Percentiles rank a stretch among this genome's conserved stretches.
phyloP scores from a whole-genome alignment of 495 filamentous ascomycete species.

The Xylaria bambusicola region DNA sequence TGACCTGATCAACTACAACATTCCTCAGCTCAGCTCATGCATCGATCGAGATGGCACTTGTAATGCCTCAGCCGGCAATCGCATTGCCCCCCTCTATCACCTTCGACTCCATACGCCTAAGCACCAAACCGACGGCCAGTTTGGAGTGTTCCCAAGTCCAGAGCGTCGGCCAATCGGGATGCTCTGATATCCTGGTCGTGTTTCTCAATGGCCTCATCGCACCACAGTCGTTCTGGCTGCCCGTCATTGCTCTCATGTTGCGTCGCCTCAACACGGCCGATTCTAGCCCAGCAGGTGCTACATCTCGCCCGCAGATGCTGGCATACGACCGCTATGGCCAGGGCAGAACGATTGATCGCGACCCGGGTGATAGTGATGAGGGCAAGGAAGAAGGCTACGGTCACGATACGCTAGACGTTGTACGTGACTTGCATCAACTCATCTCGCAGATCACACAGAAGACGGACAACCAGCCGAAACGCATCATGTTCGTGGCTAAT shows the following conservation, averaged over 20 bases:
- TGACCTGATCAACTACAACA: neutral
- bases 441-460: conserved; percentile 39
- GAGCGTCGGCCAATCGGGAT: conserved; percentile 1
- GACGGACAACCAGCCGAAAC: conserved; percentile 7
- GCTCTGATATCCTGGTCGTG: conserved; percentile 47
- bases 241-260: conserved; percentile 41
- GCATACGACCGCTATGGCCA: conserved; percentile 68
- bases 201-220: conserved; percentile 64
- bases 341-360: conserved; percentile 54
- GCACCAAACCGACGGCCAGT: conserved; percentile 15
- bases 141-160: conserved; percentile 14
- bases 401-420: conserved; percentile 52
- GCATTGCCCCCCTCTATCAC: conserved; percentile 16
- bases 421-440: conserved; percentile 55
- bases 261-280: conserved; percentile 15
- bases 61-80: conserved; percentile 13
- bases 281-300: conserved; percentile 16
- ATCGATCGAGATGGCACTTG: conserved; percentile 4
- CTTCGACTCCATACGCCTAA: conserved; percentile 8
- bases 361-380: conserved; percentile 56
- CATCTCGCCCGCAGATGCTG: conserved; percentile 49
- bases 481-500: conserved; percentile 56
- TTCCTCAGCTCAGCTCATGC: neutral
- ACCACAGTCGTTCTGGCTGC: conserved; percentile 52
- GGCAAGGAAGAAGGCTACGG: conserved; percentile 46